Evolutionary conservation across 495 filamentous ascomycete species (phyloP).

Genomic region (Aspergillus steynii): DNA sequence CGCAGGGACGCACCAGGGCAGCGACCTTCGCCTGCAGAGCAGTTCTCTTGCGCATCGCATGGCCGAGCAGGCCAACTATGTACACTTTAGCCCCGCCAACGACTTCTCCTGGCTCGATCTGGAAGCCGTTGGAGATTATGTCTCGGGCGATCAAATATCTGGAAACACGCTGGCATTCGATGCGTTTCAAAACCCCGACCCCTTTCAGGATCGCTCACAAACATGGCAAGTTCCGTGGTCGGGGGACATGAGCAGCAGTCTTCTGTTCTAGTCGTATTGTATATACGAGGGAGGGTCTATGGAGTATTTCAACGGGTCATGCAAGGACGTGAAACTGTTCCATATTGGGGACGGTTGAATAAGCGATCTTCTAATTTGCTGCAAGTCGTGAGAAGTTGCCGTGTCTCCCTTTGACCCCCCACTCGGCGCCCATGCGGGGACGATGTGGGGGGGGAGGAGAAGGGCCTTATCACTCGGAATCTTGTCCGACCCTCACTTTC

Average conservation of each 20-base stretch:
- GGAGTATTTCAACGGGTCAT: neutral
- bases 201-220: slow-evolving; percentile 38
- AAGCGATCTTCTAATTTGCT: neutral
- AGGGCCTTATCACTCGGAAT: neutral
- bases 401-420: neutral
- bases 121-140: slow-evolving; percentile 57
- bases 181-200: slow-evolving; percentile 37
- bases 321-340: neutral
- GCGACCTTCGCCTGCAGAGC: slow-evolving; percentile 34
- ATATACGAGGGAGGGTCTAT: neutral
- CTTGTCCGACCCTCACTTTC: slow-evolving; percentile 7
- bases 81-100: slow-evolving; percentile 50
- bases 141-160: slow-evolving; percentile 45
- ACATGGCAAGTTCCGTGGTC: slow-evolving; percentile 46
- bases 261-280: slow-evolving; percentile 37
- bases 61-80: slow-evolving; percentile 34
- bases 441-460: slow-evolving; percentile 1
- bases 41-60: slow-evolving; percentile 29
- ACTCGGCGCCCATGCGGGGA: slow-evolving; percentile 1
- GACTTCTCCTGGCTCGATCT: slow-evolving; percentile 62
- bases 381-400: neutral
- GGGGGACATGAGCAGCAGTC: slow-evolving; percentile 43
- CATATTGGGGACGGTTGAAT: neutral
- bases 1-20: slow-evolving; percentile 33
- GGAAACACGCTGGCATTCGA: slow-evolving; percentile 41